Conservation (phyloP, 2,329 filamentous ascomycete genomes). For the Fusarium staphyleae region DNA sequence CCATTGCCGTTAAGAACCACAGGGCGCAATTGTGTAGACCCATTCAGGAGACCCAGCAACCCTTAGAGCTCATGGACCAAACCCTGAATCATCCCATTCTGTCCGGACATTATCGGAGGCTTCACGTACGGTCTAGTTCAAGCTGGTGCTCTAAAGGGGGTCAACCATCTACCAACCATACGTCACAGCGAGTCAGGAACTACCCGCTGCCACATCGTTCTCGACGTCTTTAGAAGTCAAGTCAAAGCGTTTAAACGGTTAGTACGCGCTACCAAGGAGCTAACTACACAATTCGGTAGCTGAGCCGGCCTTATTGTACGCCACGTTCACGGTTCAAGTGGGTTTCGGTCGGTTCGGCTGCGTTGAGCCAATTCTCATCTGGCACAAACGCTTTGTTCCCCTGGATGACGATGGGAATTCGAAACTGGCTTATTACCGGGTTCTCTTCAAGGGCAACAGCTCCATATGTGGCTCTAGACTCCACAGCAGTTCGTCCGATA, state of each 20-base stretch:
- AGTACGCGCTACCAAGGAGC: not conserved
- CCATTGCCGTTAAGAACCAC: not conserved
- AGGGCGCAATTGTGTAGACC: not conserved
- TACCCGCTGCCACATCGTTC: constrained; percentile 2
- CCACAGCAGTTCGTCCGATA: too few relatives aligned
- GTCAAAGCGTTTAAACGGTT: not conserved
- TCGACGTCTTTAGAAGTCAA: not conserved
- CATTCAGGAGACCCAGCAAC: not conserved
- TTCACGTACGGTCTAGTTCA: not conserved
- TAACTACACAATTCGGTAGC: not conserved
- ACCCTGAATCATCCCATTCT: not conserved
- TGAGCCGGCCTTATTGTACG: not conserved
- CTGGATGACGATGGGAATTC: too few relatives aligned
- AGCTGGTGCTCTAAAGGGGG: not conserved
- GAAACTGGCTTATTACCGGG: too few relatives aligned
- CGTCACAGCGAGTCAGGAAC: not conserved
- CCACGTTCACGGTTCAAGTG: not conserved
- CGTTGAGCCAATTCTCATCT: too few relatives aligned
- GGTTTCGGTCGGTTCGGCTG: not conserved
- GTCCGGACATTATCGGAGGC: constrained; percentile 2
- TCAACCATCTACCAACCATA: not conserved
- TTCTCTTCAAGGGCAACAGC: too few relatives aligned
- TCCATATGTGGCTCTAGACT: too few relatives aligned
- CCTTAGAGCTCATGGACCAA: not conserved
- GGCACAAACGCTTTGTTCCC: too few relatives aligned